Percentiles rank a stretch among this genome's conserved stretches.
Conservation (phyloP, 169 alveolate genomes). For the Besnoitia besnoiti region DNA sequence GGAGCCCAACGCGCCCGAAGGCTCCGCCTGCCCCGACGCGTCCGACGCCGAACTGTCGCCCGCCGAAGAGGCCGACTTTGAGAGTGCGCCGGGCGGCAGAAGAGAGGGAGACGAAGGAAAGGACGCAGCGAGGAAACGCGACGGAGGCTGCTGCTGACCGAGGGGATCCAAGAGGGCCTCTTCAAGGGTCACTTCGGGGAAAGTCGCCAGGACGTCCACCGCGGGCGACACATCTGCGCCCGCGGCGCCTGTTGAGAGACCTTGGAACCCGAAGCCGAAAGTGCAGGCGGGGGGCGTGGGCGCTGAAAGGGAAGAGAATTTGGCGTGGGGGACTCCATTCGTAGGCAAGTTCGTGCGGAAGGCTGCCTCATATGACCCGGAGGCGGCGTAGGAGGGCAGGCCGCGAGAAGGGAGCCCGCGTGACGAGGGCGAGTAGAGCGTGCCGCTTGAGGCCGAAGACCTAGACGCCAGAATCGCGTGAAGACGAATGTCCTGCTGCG, state of each 20-base stretch:
- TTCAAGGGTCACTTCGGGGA: background rate
- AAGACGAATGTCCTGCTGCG: slow-evolving; percentile 30
- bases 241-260: background rate
- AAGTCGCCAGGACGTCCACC: background rate
- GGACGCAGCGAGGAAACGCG: background rate
- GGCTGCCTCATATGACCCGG: background rate
- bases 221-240: background rate
- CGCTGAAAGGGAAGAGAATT: no score
- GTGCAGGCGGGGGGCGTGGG: background rate
- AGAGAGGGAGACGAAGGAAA: background rate
- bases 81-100: background rate
- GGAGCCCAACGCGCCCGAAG: slow-evolving; percentile 1
- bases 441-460: background rate
- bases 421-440: background rate
- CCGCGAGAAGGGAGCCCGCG: background rate
- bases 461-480: slow-evolving; percentile 32
- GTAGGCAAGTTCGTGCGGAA: background rate
- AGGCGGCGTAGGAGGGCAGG: background rate
- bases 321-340: background rate
- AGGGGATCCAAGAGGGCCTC: slow-evolving; percentile 26
- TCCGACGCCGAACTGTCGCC: no score
- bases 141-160: background rate
- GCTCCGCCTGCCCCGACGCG: no score
- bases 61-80: background rate
- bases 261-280: background rate